Base-by-base conservation (phyloP, 805 yeast species). In the Spathaspora boniae region DNA sequence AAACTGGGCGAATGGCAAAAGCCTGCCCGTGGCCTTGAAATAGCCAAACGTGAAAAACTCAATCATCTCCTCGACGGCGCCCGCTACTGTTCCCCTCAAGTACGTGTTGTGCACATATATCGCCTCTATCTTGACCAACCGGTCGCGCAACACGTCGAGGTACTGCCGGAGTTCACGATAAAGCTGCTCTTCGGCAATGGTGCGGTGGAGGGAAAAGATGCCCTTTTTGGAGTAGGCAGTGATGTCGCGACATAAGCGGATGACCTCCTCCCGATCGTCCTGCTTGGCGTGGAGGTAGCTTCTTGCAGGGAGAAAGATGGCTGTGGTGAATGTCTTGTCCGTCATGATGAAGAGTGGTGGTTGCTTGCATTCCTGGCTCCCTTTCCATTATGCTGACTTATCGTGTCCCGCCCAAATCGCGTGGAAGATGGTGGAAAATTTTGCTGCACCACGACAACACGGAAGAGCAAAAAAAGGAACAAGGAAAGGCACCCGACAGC, bases 181-280 rank as follows among this genome's bases (percentile, higher is more conserved):
- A 16, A 51, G 16, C 20, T 27, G 14, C 14, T 32, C 24, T n/a
- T 9, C 9, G 3, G 29, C 14, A 6, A 25, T 16, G 4, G 33
- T 36, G 25, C 60, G 41, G 31, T 55, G 60, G 19, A 43, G 34
- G 4, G 53, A 33, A 34, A 55, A 55, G 18, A 55, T 55, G 23
- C 62, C 39, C 42, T 65, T 65, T 39, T 65, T 65, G 36, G 70
- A 62, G 31, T 46, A 46, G 5, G 60, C 48, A n/a, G 66, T 65
- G 35, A 65, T 51, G 32, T 65, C 71, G 26, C 71, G 46, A 25
- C 62, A 54, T 2, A 51, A 42, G 34, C 62, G 50, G 15, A 65
- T 66, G 12, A 65, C 50, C 16, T 39, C 34, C 30, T 64, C 68
- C 27, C 70, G 42, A 21, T 55, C 58, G 28, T 50, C 62, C 19